Evolutionary conservation across 768 basidiomycete species (phyloP).

Genomic region (Crassisporium funariophilum): DNA sequence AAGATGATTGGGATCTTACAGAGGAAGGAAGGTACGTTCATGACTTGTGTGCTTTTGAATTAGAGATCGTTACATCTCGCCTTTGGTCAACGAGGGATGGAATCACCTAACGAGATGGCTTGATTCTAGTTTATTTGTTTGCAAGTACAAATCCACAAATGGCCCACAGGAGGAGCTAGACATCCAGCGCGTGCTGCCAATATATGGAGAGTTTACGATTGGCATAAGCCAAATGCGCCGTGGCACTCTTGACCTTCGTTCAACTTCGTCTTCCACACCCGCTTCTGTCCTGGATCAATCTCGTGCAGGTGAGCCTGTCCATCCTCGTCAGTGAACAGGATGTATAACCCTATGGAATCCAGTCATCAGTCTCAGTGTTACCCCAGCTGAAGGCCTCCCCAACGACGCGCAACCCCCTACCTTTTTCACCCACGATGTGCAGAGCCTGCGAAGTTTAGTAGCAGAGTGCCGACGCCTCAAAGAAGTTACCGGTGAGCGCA

Average conservation of each 20-base stretch:
- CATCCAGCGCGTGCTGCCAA: conserved; percentile 56
- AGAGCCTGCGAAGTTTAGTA: conserved; percentile 47
- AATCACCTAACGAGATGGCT: conserved; percentile 9
- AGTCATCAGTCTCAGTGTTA: conserved; percentile 62
- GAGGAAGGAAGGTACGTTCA: conserved; percentile 60
- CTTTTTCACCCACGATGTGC: conserved; percentile 50
- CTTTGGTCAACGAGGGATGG: no score
- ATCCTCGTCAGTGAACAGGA: background rate
- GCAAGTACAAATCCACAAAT: conserved; percentile 36
- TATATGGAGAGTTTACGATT: conserved; percentile 55
- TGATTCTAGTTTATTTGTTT: conserved; percentile 47
- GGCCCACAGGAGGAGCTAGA: conserved; percentile 36
- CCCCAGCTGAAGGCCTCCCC: conserved; percentile 39
- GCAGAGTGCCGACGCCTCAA: conserved; percentile 61
- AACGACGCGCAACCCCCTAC: conserved; percentile 34
- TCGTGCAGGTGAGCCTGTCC: conserved; percentile 39
- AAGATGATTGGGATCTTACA: conserved; percentile 37
- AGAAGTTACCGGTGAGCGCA: conserved; percentile 47
- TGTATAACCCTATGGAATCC: background rate
- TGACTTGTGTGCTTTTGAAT: background rate
- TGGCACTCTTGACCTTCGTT: conserved; percentile 35
- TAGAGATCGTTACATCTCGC: background rate
- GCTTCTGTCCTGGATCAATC: conserved; percentile 34
- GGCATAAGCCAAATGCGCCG: conserved; percentile 57
- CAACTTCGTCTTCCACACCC: conserved; percentile 15